phyloP scores from a whole-genome alignment of 202 grass and related monocot species.

The Schoenoplectus triqueter region DNA sequence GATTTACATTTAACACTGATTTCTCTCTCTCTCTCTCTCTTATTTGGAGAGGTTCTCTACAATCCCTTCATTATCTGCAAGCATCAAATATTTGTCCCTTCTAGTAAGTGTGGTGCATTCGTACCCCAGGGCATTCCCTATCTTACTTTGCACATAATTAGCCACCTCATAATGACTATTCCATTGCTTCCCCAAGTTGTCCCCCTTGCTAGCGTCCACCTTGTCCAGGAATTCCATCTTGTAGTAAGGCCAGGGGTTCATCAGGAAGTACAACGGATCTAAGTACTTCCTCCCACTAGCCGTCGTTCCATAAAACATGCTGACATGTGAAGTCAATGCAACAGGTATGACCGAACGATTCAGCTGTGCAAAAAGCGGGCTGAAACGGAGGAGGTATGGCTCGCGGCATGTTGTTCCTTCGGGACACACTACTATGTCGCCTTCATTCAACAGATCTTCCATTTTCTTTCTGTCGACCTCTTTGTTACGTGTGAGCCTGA shows the following conservation, averaged over 20 bases:
- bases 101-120: constrained; percentile 69
- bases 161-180: constrained; percentile 46
- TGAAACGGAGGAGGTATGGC: constrained; percentile 72
- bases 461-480: constrained; percentile 60
- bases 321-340: constrained; percentile 49
- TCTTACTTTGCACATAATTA: constrained; percentile 64
- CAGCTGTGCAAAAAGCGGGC: constrained; percentile 71
- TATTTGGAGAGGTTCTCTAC: constrained; percentile 36
- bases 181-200: constrained; percentile 33
- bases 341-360: constrained; percentile 51
- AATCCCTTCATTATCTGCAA: constrained; percentile 80
- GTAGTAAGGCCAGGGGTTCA: constrained; percentile 67
- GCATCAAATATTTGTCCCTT: constrained; percentile 86
- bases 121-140: constrained; percentile 54
- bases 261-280: constrained; percentile 58
- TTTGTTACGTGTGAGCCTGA: constrained; percentile 66
- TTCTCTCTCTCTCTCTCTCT: too few relatives aligned
- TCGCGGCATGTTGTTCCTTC: constrained; percentile 82
- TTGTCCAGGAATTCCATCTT: constrained; percentile 56
- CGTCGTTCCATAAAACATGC: constrained; percentile 81
- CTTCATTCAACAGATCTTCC: constrained; percentile 42
- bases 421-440: constrained; percentile 64
- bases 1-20: too few relatives aligned
- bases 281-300: constrained; percentile 64
- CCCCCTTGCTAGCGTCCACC: constrained; percentile 16